A percentile compares a stretch with the other conserved stretches of the same genome.
These are phyloP conservation scores for Litchi chinensis DNA, from an alignment of 345 rosid species.

Conservation along the genomic window DNA sequence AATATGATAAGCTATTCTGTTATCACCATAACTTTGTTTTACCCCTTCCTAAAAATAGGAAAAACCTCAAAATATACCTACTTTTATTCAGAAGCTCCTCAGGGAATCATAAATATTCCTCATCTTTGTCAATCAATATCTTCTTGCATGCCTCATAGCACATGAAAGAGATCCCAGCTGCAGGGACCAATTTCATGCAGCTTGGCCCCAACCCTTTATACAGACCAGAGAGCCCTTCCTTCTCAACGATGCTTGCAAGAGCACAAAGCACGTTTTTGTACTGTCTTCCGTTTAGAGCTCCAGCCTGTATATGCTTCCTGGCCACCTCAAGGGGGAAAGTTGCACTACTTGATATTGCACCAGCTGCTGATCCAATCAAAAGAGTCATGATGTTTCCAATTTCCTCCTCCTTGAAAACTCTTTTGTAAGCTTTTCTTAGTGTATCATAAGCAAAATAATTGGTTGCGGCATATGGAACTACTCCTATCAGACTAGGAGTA, in stretches of 20 bases:
- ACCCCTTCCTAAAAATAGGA: neutral
- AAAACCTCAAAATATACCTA: neutral
- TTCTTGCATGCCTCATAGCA: constrained; percentile 46
- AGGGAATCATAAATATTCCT: constrained; percentile 10
- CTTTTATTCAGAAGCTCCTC: neutral
- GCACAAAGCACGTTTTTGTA: constrained; percentile 56
- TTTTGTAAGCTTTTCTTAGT: constrained; percentile 45
- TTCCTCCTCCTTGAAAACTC: constrained; percentile 44
- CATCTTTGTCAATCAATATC: constrained; percentile 28
- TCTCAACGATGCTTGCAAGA: constrained; percentile 50
- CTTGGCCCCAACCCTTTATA: constrained; percentile 61
- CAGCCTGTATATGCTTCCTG: constrained; percentile 65
- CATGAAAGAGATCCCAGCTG: constrained; percentile 49
- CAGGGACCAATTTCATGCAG: constrained; percentile 58
- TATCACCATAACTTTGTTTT: neutral
- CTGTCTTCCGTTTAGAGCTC: constrained; percentile 56
- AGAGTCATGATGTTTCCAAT: constrained; percentile 57
- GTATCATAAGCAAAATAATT: constrained; percentile 63
- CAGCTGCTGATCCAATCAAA: constrained; percentile 58
- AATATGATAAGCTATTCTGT: too few species aligned
- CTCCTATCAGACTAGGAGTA: constrained; percentile 59
- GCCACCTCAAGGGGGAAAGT: constrained; percentile 65
- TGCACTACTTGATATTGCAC: constrained; percentile 58
- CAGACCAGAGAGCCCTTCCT: constrained; percentile 53
- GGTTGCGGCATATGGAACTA: constrained; percentile 58